Conservation (phyloP, 768 basidiomycete species). For the Tulasnella calospora region DNA sequence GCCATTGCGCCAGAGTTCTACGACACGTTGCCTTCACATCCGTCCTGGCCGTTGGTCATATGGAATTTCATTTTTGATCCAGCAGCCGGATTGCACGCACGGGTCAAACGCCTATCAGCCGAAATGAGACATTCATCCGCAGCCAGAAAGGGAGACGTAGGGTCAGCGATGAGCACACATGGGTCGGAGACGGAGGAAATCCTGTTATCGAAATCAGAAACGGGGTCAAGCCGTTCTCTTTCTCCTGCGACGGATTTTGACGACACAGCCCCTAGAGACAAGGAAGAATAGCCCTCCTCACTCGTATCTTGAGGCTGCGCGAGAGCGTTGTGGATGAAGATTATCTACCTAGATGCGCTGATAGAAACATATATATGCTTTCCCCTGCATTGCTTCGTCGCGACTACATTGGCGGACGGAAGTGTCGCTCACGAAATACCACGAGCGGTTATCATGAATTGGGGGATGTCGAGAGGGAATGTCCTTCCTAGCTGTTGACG, state of each 20-base stretch:
- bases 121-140: background rate
- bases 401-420: conserved; percentile 71
- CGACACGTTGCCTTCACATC: conserved; percentile 77
- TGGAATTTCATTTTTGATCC: conserved; percentile 89
- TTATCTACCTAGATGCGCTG: conserved; percentile 48
- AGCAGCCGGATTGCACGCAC: conserved; percentile 81
- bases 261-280: background rate
- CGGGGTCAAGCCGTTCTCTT: background rate
- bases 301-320: background rate
- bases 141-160: background rate
- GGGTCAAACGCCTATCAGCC: conserved; percentile 58
- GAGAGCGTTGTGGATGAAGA: background rate
- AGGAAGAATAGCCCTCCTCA: background rate
- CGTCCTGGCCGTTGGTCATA: conserved; percentile 92
- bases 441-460: conserved; percentile 36
- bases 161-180: background rate
- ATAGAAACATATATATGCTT: conserved; percentile 93
- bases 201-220: background rate
- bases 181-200: background rate
- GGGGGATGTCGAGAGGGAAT: no score
- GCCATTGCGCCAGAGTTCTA: conserved; percentile 89
- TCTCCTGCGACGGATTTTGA: background rate
- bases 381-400: conserved; percentile 85
- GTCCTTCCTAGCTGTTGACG: background rate
- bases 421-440: conserved; percentile 92